Percentiles rank a stretch among this genome's conserved stretches.
These are phyloP conservation scores for Arbutus unedo DNA, from an alignment of 148 eudicot species.

Conservation along the genomic window DNA sequence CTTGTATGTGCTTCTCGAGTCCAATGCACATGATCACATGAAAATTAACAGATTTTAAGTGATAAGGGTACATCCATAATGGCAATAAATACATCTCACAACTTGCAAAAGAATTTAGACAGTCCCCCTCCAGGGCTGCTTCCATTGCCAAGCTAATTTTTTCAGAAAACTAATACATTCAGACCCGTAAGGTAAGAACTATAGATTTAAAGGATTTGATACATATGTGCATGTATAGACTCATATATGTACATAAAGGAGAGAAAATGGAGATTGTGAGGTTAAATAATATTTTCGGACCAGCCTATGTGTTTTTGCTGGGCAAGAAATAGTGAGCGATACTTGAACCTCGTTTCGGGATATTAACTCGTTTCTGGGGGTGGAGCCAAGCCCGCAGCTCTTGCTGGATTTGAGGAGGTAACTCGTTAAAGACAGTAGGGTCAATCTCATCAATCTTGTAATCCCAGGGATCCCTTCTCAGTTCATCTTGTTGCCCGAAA, in stretches of 20 bases:
- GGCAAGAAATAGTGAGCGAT: slow-evolving; percentile 57
- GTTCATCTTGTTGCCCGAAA: slow-evolving; percentile 18
- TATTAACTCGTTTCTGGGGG: slow-evolving; percentile 46
- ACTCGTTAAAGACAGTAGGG: slow-evolving; percentile 42
- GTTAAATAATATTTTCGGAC: background rate
- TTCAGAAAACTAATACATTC: too few species aligned
- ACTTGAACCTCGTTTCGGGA: slow-evolving; percentile 33
- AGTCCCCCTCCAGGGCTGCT: background rate
- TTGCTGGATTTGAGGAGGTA: slow-evolving; percentile 51
- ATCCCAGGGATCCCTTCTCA: slow-evolving; percentile 31
- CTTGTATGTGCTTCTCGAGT: background rate
- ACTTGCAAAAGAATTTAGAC: background rate
- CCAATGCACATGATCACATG: background rate
- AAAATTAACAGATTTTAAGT: background rate
- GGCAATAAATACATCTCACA: background rate
- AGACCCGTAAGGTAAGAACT: too few species aligned
- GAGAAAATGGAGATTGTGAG: background rate
- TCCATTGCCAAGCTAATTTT: too few species aligned
- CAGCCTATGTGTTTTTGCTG: slow-evolving; percentile 17
- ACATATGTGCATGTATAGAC: background rate
- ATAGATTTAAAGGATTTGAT: too few species aligned
- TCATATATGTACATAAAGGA: background rate
- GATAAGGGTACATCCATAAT: background rate
- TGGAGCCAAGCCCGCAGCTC: slow-evolving; percentile 49
- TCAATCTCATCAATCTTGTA: slow-evolving; percentile 55